Percentiles rank a stretch among this genome's conserved stretches.
Conservation (phyloP, 495 filamentous ascomycete species). For the Penicillium herquei region DNA sequence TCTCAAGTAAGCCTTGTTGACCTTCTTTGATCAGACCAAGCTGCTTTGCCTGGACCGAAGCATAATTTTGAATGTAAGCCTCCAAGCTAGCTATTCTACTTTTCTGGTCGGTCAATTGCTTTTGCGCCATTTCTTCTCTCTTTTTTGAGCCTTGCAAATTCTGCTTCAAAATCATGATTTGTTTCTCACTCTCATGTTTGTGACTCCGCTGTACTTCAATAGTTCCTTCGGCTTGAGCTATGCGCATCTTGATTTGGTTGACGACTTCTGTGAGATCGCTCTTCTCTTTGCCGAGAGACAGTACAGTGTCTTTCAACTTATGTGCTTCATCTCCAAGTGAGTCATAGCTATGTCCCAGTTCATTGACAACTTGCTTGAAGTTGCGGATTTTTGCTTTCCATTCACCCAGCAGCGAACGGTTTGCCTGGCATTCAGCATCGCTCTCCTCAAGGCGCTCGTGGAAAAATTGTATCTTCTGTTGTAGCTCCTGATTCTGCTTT, state of each 20-base stretch:
- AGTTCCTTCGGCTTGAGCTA: constrained; percentile 15
- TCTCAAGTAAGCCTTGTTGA: constrained; percentile 26
- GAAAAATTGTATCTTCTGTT: constrained; percentile 11
- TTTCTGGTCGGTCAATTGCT: constrained; percentile 29
- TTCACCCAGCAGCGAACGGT: constrained; percentile 21
- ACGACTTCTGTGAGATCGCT: constrained; percentile 22
- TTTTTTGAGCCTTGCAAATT: constrained; percentile 20
- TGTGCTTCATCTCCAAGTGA: constrained; percentile 27
- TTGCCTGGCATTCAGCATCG: constrained; percentile 13
- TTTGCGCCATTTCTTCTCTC: constrained; percentile 8
- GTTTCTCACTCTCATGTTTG: constrained; percentile 13
- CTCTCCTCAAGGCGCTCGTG: constrained; percentile 19
- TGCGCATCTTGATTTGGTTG: constrained; percentile 18
- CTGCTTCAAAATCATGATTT: constrained; percentile 18
- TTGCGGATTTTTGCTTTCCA: constrained; percentile 36
- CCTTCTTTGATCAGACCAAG: constrained; percentile 23
- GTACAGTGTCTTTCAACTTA: constrained; percentile 19
- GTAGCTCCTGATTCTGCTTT: constrained; percentile 29
- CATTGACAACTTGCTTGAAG: constrained; percentile 36
- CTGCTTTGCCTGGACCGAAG: constrained; percentile 24
- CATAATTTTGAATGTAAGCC: constrained; percentile 32
- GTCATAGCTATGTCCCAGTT: constrained; percentile 34
- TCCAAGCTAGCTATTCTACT: constrained; percentile 29
- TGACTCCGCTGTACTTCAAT: constrained; percentile 16
- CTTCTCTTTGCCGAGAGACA: constrained; percentile 26